A percentile compares a stretch with the other conserved stretches of the same genome.
Conservation (phyloP, 2,329 filamentous ascomycete species). For the Ophiocordyceps camponoti-rufipedis region DNA sequence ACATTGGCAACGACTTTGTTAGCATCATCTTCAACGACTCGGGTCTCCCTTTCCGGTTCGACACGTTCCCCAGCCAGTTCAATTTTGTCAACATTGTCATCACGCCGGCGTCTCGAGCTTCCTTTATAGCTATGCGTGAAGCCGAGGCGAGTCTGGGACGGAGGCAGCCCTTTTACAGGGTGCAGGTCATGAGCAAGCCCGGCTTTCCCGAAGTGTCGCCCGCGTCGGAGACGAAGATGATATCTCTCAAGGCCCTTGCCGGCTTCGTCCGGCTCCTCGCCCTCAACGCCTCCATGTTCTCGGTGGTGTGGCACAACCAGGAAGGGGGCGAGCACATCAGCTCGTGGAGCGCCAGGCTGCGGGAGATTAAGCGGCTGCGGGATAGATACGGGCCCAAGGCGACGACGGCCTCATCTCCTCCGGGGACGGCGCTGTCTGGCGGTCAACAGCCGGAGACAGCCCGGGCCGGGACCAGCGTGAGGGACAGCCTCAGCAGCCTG, state of each 20-base stretch:
- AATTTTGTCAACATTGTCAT: slow-evolving; percentile 97
- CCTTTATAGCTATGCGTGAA: slow-evolving; percentile 49
- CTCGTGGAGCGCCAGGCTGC: slow-evolving; percentile 73
- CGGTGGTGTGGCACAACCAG: slow-evolving; percentile 67
- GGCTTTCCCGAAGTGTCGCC: slow-evolving; percentile 87
- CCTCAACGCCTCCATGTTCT: slow-evolving; percentile 87
- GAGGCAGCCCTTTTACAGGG: slow-evolving; percentile 54
- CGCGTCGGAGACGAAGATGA: slow-evolving; percentile 73
- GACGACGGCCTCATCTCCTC: slow-evolving; percentile 9
- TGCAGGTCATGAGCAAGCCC: slow-evolving; percentile 73
- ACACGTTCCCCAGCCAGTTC: slow-evolving; percentile 87
- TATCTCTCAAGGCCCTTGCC: slow-evolving; percentile 66
- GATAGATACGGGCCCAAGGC: slow-evolving; percentile 41
- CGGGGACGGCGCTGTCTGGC: slow-evolving; percentile 11
- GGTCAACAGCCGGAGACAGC: slow-evolving; percentile 3
- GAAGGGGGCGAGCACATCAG: slow-evolving; percentile 70
- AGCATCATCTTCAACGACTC: slow-evolving; percentile 98
- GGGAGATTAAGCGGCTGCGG: slow-evolving; percentile 67
- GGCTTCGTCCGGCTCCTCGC: slow-evolving; percentile 76
- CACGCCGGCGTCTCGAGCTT: slow-evolving; percentile 64
- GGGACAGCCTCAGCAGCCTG: slow-evolving; percentile 43
- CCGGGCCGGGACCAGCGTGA: slow-evolving; percentile 16
- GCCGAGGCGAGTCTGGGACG: slow-evolving; percentile 17
- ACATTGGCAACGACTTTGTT: slow-evolving; percentile 95
- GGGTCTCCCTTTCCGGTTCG: slow-evolving; percentile 70